A percentile compares a stretch with the other conserved stretches of the same genome.
phyloP scores from a whole-genome alignment of 306 rosid species.

The Prunus campanulata region DNA sequence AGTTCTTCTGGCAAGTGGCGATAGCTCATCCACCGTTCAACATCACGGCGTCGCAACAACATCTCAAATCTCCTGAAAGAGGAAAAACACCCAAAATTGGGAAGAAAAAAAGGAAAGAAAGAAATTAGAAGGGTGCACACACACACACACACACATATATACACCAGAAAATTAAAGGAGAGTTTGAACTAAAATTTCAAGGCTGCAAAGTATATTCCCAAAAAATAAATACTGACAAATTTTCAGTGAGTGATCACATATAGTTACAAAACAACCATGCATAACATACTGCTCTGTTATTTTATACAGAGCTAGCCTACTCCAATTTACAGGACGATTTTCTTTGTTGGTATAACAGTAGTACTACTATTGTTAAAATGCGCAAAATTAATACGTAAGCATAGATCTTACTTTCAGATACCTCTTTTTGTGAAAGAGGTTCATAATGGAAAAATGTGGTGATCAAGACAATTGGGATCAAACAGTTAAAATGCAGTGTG shows the following conservation, averaged over 20 bases:
- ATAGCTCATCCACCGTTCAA: slow-evolving; percentile 87
- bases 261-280: too few species aligned
- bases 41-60: slow-evolving; percentile 73
- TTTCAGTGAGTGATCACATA: too few species aligned
- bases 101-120: neutral
- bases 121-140: neutral
- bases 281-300: too few species aligned
- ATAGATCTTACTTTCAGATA: neutral
- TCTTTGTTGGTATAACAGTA: neutral
- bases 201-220: too few species aligned
- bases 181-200: neutral
- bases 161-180: neutral
- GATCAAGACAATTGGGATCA: too few species aligned
- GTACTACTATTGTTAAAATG: neutral
- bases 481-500: neutral
- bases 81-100: neutral
- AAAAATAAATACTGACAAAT: too few species aligned
- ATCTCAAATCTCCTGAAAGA: slow-evolving; percentile 68
- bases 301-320: neutral
- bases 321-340: neutral
- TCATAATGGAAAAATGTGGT: too few species aligned
- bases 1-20: slow-evolving; percentile 64
- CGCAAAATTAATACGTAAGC: neutral
- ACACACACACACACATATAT: too few species aligned
- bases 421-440: neutral